phyloP scores from a whole-genome alignment of 108 stramenopile species.

The Cyclotella choctawhatcheeana region DNA sequence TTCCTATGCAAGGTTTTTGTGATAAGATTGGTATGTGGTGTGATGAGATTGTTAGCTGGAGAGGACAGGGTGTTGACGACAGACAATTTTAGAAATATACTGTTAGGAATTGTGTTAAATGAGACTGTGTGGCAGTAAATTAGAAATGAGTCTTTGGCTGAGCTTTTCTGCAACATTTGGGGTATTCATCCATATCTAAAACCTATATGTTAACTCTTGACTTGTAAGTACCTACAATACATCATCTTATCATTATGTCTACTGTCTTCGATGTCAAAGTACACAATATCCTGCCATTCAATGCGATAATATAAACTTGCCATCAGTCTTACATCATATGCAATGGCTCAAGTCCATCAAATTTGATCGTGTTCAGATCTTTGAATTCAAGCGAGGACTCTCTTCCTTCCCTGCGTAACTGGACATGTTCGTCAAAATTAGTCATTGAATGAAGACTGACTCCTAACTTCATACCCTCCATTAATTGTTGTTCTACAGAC shows the following conservation, averaged over 20 bases:
- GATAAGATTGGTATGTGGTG: constrained; percentile 63
- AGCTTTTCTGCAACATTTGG: too few relatives aligned
- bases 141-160: too few relatives aligned
- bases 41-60: constrained; percentile 49
- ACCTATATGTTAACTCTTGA: too few relatives aligned
- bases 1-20: constrained; percentile 85
- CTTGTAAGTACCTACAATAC: too few relatives aligned
- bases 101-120: background rate
- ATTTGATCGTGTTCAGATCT: constrained; percentile 34
- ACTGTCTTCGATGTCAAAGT: too few relatives aligned
- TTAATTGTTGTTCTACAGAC: constrained; percentile 33
- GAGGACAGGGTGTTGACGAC: constrained; percentile 30
- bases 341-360: constrained; percentile 17
- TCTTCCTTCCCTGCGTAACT: constrained; percentile 34
- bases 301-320: background rate
- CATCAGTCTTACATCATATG: constrained; percentile 1
- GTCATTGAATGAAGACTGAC: constrained; percentile 43
- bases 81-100: constrained; percentile 11
- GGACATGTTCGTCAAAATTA: constrained; percentile 45
- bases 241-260: too few relatives aligned
- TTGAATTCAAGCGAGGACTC: constrained; percentile 39
- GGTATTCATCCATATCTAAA: too few relatives aligned
- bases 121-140: background rate
- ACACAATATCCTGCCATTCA: background rate
- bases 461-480: constrained; percentile 39